A percentile compares a stretch with the other conserved stretches of the same genome.
phyloP scores from a whole-genome alignment of 2,329 filamentous ascomycete species.

The Sphaceloma murrayae region DNA sequence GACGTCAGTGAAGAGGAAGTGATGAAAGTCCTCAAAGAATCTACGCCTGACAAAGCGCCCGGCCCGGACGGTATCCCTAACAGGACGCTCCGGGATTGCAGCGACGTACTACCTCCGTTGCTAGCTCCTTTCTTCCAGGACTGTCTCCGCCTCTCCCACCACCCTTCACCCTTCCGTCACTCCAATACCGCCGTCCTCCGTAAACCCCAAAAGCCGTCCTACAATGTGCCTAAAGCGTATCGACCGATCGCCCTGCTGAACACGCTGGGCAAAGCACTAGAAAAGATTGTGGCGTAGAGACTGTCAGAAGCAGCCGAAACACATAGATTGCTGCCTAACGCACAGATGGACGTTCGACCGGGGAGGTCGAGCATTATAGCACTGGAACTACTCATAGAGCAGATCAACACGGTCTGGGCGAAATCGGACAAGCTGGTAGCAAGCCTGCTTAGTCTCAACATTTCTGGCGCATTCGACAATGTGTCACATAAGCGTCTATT shows the following conservation, averaged over 20 bases:
- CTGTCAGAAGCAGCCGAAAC: constrained; percentile 21
- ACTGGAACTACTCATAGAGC: constrained; percentile 24
- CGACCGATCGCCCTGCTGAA: constrained; percentile 25
- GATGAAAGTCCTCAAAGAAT: constrained; percentile 16
- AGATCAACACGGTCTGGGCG: constrained; percentile 23
- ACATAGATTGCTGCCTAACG: constrained; percentile 22
- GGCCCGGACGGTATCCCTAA: constrained; percentile 18
- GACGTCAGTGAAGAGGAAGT: constrained; percentile 20
- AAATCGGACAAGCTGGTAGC: constrained; percentile 21
- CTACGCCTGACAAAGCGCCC: constrained; percentile 13
- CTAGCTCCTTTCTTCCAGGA: constrained; percentile 20
- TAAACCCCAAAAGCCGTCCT: constrained; percentile 26
- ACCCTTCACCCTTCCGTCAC: constrained; percentile 21
- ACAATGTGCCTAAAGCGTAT: constrained; percentile 24
- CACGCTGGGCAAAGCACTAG: constrained; percentile 27
- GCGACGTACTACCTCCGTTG: not conserved
- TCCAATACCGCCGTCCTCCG: constrained; percentile 24
- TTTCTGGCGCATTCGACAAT: constrained; percentile 27
- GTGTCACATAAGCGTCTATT: constrained; percentile 31
- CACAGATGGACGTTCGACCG: constrained; percentile 26
- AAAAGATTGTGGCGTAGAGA: constrained; percentile 23
- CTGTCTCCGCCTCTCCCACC: constrained; percentile 20
- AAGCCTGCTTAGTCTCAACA: constrained; percentile 28
- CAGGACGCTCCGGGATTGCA: constrained; percentile 17
- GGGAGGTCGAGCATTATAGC: constrained; percentile 24